Base-by-base conservation (phyloP, 2,329 filamentous ascomycete genomes). In the Chaetomiaceae sp. region DNA sequence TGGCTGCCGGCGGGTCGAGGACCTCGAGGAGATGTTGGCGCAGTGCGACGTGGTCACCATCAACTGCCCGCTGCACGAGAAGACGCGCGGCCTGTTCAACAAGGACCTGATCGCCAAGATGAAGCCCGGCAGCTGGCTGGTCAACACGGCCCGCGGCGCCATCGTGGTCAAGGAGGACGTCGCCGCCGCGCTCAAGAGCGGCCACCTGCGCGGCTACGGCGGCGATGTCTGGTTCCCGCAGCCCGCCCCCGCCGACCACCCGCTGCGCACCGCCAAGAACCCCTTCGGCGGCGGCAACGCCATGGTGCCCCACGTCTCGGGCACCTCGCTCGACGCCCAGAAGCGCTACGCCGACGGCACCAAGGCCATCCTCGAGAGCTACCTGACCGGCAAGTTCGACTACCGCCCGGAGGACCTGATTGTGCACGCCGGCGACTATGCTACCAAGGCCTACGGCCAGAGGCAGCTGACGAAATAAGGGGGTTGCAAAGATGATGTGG, bases 151-250 rank as follows among this genome's bases (percentile, higher is more conserved):
- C 64, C 94, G 94, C 72, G 94, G 94, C 67, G 94, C 94, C 73
- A 99, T 99, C 70, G 91, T 99, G 65, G 92, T 97, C 77, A 97
- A 97, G 84, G 92, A 97, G 77, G 94, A 97, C 65, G 94, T 99
- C 53, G 94, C 94, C 59, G 91, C 87, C 25, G 94, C 94, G 45
- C 83, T 99, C 71, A 90, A 92, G 80, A 82, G 80, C 30, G 94
- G 94, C 66, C 91, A 97, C 73, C 87, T 95, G 68, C 86, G 87
- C 67, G 89, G 89, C 62, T 95, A 95, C 77, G 89, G 82, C 61
- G 89, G 89, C 67, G 89, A 94, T 64, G 88, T 94, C 66, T 97
- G 92, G 92, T 95, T 90, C 89, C 91, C 91, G 59, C 94, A 99
- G 81, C 94, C 94, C 65, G 94, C 94, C 20, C 91, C 91, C 68